phyloP scores from a whole-genome alignment of 1,284 basidiomycete species.

The Athelia psychrophila region DNA sequence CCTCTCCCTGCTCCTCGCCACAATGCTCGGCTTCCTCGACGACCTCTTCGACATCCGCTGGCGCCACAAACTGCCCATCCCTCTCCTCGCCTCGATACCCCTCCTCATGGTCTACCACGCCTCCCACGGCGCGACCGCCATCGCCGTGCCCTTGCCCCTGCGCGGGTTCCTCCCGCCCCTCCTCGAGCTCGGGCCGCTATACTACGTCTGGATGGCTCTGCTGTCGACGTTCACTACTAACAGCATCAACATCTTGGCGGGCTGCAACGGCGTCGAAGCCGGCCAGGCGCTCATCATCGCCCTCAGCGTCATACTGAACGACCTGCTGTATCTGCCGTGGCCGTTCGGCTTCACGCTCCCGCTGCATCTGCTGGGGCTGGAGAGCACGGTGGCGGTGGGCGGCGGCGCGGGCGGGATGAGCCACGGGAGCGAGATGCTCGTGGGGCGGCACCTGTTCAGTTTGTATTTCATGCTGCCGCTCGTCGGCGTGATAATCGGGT shows the following conservation, averaged over 20 bases:
- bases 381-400: conserved; percentile 65
- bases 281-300: conserved; percentile 93
- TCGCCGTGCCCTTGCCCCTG: conserved; percentile 89
- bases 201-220: conserved; percentile 96
- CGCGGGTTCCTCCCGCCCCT: conserved; percentile 72
- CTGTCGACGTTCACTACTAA: conserved; percentile 98
- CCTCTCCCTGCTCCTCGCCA: conserved; percentile 88
- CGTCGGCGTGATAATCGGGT: conserved; percentile 84
- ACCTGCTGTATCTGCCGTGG: conserved; percentile 89
- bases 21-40: conserved; percentile 93
- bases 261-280: conserved; percentile 96
- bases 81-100: conserved; percentile 92
- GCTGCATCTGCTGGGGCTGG: conserved; percentile 64
- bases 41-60: conserved; percentile 99
- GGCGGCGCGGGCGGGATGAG: conserved; percentile 84
- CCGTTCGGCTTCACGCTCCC: conserved; percentile 69
- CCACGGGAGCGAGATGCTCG: conserved; percentile 82
- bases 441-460: conserved; percentile 92
- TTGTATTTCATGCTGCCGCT: conserved; percentile 96
- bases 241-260: conserved; percentile 98
- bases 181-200: conserved; percentile 93
- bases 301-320: conserved; percentile 87
- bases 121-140: conserved; percentile 88
- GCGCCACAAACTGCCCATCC: conserved; percentile 97
- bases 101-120: conserved; percentile 96